Evolutionary conservation across 1,284 basidiomycete genomes (phyloP), one percentile per base, ranked within the genome.

Genomic region (Rhodofomes roseus): DNA sequence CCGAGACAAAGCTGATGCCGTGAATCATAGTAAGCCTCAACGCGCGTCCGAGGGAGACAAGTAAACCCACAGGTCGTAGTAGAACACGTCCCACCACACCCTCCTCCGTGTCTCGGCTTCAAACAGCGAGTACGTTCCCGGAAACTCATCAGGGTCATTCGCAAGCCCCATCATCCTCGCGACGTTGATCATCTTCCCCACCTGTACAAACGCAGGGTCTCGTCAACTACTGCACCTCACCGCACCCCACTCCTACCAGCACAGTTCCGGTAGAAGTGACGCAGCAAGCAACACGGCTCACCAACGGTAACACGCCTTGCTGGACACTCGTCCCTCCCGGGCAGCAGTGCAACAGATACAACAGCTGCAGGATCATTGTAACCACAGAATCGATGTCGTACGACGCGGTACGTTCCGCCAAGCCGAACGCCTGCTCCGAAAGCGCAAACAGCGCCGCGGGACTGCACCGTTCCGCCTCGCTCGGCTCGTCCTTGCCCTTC

Each of bases 71-170:
- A 84, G 70, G 68, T 91, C 89, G 68, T 85, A 88, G 70, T 82
- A 88, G 69, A 83, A 81, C 11, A 89, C 76, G 60, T 89, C 86
- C 89, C 89, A 91, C 87, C 89, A 90, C 1, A 89, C 69, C 65
- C 84, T 75, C 60, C 85, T 74, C 62, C 85, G 78, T 64, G 79
- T 78, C 68, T 89, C 87, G 27, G 82, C 81, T 59, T 86, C 81
- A 58, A 81, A 83, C 12, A 76, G 69, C 48, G 64, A 72, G 61
- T 71, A 81, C 63, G 64, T 75, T 69, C 68, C 77, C 1, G 76
- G 71, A 57, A 77, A 79, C 59, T 82, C 81, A 60, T 86, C 84
- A 0, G 85, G 85, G 65, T 90, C 88, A 34, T 75, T 74, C 14
- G 78, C 77, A 11, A 90, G 76, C 0, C 85, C 86, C 77, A 89